Evolutionary conservation across 805 yeast species (phyloP).

Genomic region (Ogataea henricii): DNA sequence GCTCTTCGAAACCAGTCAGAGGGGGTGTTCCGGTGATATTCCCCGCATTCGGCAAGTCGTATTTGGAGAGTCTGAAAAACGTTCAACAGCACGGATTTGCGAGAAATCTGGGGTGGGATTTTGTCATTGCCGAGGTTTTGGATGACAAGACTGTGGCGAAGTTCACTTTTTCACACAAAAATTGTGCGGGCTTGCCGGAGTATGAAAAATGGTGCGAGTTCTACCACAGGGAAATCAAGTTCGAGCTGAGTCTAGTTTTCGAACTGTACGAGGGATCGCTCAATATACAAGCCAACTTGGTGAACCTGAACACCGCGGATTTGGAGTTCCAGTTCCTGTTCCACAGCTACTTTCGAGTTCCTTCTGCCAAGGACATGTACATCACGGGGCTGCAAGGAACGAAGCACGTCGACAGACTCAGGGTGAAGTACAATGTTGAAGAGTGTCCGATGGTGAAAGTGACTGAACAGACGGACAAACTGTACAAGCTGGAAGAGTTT

Average conservation of each 20-base stretch:
- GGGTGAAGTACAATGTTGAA: conserved; percentile 7
- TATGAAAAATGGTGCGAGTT: conserved; percentile 20
- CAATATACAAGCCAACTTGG: conserved; percentile 9
- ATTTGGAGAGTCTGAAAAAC: conserved; percentile 17
- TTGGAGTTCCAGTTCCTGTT: conserved; percentile 25
- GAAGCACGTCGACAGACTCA: conserved; percentile 17
- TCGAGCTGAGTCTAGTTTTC: conserved; percentile 15
- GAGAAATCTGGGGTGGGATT: conserved; percentile 23
- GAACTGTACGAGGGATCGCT: conserved; percentile 11
- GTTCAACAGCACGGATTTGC: conserved; percentile 28
- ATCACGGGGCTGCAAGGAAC: conserved; percentile 22
- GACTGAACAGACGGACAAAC: conserved; percentile 17
- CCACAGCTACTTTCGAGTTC: conserved; percentile 24
- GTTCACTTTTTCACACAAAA: conserved; percentile 13
- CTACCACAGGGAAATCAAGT: conserved; percentile 14
- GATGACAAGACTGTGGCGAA: conserved; percentile 18
- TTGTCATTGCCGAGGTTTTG: conserved; percentile 21
- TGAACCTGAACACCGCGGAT: conserved; percentile 12
- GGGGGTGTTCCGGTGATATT: conserved; percentile 26
- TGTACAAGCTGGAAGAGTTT: conserved; percentile 10
- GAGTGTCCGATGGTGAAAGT: conserved; percentile 20
- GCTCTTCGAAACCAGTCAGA: conserved; percentile 18
- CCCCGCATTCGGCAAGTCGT: conserved; percentile 26
- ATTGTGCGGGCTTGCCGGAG: conserved; percentile 3
- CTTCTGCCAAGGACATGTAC: conserved; percentile 21